Base-by-base conservation (phyloP, 768 basidiomycete species). In the Rhizopogon vulgaris region DNA sequence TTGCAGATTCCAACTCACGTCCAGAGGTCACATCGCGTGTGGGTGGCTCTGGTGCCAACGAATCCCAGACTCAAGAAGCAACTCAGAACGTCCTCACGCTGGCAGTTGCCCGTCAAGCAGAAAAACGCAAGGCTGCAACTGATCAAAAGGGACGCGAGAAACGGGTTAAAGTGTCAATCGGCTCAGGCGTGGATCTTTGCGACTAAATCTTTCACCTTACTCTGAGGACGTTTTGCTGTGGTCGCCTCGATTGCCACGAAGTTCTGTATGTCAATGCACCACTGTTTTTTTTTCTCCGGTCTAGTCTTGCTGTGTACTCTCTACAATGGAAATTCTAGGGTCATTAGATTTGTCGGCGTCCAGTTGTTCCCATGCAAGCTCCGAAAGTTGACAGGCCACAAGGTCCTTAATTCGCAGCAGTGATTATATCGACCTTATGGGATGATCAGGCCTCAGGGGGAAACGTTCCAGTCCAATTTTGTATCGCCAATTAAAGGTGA, bases 141-240 rank as follows among this genome's bases (percentile, higher is more conserved):
- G 52, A 61, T 49, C 39, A 46, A 40, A 41, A 49, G 54, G 58
- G 51, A 38, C 54, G 43, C 17, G 57, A 38, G 41, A 90, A 88
- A 72, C 87, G 78, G 61, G 59, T 82, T 54, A 91, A 90, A 69
- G 78, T 90, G 45, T 91, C 87, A 14, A 68, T 90, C 38, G 79
- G 80, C 38, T 65, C 74, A 52, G 81, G 77, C 45, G 78, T 91
- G 56, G 86, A 90, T 68, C 78, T 90, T 4, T 87, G 85, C 30
- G 87, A 90, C 66, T 90, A 68, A 67, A 41, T 38, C 11, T 38
- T 24, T 24, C 22, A 43, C 40, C 15, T 38, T 24, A n/a, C 22
- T 27, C n/a, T 14, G 34, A n/a, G 12, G 15, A 22, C 38, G n/a
- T 42, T 52, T 22, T 58, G 34, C 55, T 38, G 41, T 37, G 40